These are phyloP conservation scores for Ashbya aceris DNA, from an alignment of 1,139 yeast species.

Conservation along the genomic window DNA sequence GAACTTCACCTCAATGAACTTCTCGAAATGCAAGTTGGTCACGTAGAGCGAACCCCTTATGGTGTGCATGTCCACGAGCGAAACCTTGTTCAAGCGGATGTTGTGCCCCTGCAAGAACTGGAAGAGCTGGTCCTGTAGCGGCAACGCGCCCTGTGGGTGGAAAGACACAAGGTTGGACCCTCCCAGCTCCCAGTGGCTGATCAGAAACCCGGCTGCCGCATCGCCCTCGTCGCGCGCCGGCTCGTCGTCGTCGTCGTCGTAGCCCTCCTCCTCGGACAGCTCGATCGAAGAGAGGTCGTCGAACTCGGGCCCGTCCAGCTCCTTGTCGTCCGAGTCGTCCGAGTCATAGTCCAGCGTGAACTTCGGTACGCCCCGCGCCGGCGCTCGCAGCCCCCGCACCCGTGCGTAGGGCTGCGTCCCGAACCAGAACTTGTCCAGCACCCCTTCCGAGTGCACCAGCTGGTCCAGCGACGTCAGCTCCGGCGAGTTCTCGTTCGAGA, in stretches of 20 bases:
- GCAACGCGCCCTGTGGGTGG: slow-evolving; percentile 3
- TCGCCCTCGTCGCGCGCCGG: not conserved
- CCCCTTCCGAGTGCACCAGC: slow-evolving; percentile 3
- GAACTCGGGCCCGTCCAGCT: slow-evolving; percentile 2
- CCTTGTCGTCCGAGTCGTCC: slow-evolving; percentile 6
- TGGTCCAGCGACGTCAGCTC: slow-evolving; percentile 11
- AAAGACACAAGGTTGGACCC: slow-evolving; percentile 5
- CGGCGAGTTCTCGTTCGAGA: slow-evolving; percentile 26
- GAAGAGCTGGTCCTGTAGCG: slow-evolving; percentile 11
- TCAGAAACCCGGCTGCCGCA: slow-evolving; percentile 3
- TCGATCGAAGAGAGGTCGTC: slow-evolving; percentile 7
- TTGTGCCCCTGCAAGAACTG: slow-evolving; percentile 20
- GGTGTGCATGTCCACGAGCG: slow-evolving; percentile 13
- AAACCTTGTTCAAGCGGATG: slow-evolving; percentile 19
- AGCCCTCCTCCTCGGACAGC: slow-evolving; percentile 7
- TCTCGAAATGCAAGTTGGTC: slow-evolving; percentile 26
- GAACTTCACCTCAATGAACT: slow-evolving; percentile 25
- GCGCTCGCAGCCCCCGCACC: slow-evolving; percentile 6
- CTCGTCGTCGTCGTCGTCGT: slow-evolving; percentile 5
- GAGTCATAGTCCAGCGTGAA: slow-evolving; percentile 7
- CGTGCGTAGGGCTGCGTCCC: slow-evolving; percentile 9
- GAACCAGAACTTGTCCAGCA: slow-evolving; percentile 11
- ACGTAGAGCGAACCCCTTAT: slow-evolving; percentile 22
- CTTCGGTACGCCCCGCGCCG: slow-evolving; percentile 4
- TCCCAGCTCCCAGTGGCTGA: slow-evolving; percentile 6